Evolutionary conservation across 805 yeast genomes (phyloP), one percentile per base, ranked within the genome.

Genomic region (Kuraishia piskuri): DNA sequence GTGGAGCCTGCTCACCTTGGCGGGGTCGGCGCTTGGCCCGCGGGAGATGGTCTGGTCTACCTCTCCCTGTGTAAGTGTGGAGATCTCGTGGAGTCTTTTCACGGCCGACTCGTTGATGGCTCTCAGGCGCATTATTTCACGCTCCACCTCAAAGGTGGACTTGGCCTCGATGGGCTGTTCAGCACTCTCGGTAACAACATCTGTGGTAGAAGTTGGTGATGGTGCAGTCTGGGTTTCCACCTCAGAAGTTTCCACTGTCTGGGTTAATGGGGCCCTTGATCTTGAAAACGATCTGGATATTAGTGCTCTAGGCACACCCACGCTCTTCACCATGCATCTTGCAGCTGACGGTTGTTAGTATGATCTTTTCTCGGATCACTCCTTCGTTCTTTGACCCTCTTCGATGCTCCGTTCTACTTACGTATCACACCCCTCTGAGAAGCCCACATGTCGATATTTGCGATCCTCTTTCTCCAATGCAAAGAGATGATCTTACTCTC

Each of bases 1-100:
- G 22, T 74, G 70, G 1, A 85, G 49, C 76, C 19, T 67, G 68
- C 2, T 73, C 71, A 54, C 84, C 82, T 48, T 78, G 75, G 0
- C 63, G 61, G 49, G 25, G 49, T n/a, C 20, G 9, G 49, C 31
- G 26, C 22, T 19, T 20, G 49, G 49, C 25, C 26, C 49, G 24
- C 31, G 9, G 6, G 47, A 25, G 7, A 49, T 22, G 14, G 25
- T 22, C 12, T 31, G 21, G 26, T 21, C 46, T 4, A 36, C 51
- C 25, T 49, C 46, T 20, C 51, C 51, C 21, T 37, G 22, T n/a
- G 51, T 49, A 40, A 49, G 20, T 22, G 36, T 19, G 25, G 22
- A 36, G 21, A 37, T 19, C 20, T 49, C 46, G 10, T 49, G 36
- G 12, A 49, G 46, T 25, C 22, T 21, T 44, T 20, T 14, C 19